Conservation (phyloP, 257 asterid species). For the Linaria vulgaris region DNA sequence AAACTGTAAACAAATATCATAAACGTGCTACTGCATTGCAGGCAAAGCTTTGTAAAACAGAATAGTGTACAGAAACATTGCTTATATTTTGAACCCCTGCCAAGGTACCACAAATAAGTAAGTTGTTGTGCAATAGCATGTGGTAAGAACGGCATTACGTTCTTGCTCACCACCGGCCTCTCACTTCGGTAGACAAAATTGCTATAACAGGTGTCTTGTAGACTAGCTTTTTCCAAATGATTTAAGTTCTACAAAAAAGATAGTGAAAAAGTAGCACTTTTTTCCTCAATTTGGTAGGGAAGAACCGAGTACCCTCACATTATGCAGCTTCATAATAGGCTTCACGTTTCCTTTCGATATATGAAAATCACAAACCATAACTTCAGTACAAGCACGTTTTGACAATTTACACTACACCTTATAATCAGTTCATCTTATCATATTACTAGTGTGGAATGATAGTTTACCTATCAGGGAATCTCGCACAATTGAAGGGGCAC, state of each 20-base stretch:
- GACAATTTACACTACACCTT: slow-evolving; percentile 10
- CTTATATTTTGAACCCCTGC: not conserved
- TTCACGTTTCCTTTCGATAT: too few relatives aligned
- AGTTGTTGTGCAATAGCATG: not conserved
- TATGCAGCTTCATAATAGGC: too few relatives aligned
- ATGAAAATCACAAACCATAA: not conserved
- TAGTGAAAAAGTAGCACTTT: slow-evolving; percentile 47
- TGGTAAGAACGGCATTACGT: too few relatives aligned
- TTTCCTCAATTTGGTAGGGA: slow-evolving; percentile 50
- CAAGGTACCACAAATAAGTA: not conserved
- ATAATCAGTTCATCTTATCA: slow-evolving; percentile 15
- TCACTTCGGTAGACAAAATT: not conserved
- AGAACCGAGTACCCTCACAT: not conserved
- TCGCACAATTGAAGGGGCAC: slow-evolving; percentile 99
- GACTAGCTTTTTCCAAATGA: not conserved
- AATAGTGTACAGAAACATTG: not conserved
- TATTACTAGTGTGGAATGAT: slow-evolving; percentile 20
- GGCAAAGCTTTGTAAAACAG: not conserved
- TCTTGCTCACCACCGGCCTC: too few relatives aligned
- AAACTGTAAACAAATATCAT: not conserved
- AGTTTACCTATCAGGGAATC: slow-evolving; percentile 91
- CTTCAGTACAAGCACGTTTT: not conserved
- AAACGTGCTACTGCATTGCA: not conserved
- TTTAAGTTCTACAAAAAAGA: not conserved
- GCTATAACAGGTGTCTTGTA: not conserved